A percentile compares a stretch with the other conserved stretches of the same genome.
These are phyloP conservation scores for Talaromyces albobiverticillius DNA, from an alignment of 2,329 filamentous ascomycete genomes.

Conservation along the genomic window DNA sequence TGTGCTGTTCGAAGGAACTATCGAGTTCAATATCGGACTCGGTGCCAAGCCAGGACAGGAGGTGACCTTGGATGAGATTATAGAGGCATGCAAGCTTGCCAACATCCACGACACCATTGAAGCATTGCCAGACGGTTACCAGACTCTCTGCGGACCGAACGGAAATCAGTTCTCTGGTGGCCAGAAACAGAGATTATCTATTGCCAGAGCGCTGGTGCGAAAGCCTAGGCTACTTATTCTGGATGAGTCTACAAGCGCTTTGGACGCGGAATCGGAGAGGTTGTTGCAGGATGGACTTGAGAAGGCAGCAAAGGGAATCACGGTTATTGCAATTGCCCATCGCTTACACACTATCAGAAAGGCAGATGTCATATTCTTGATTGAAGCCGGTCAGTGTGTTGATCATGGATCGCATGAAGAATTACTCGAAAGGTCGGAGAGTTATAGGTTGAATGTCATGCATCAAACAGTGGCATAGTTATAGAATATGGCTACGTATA, in stretches of 20 bases:
- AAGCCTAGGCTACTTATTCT: slow-evolving; percentile 56
- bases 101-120: slow-evolving; percentile 69
- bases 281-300: slow-evolving; percentile 44
- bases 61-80: slow-evolving; percentile 59
- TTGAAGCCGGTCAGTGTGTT: slow-evolving; percentile 49
- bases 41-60: slow-evolving; percentile 53
- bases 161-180: slow-evolving; percentile 57
- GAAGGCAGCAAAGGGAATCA: slow-evolving; percentile 30
- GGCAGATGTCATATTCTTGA: slow-evolving; percentile 78
- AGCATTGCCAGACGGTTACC: slow-evolving; percentile 62
- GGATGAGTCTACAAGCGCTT: slow-evolving; percentile 59
- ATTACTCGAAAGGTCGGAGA: slow-evolving; percentile 47
- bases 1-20: slow-evolving; percentile 47
- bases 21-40: slow-evolving; percentile 47
- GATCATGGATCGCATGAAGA: slow-evolving; percentile 51
- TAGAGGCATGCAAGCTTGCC: slow-evolving; percentile 64
- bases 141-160: slow-evolving; percentile 57
- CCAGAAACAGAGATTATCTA: slow-evolving; percentile 57
- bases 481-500: not conserved
- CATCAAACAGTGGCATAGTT: slow-evolving; percentile 45
- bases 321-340: slow-evolving; percentile 42
- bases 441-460: slow-evolving; percentile 50
- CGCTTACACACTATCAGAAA: slow-evolving; percentile 39
- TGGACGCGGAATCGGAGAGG: slow-evolving; percentile 54
- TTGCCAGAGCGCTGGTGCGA: slow-evolving; percentile 57